These are phyloP conservation scores for Eremothecium gossypii DNA, from an alignment of 1,139 yeast species.

Conservation along the genomic window DNA sequence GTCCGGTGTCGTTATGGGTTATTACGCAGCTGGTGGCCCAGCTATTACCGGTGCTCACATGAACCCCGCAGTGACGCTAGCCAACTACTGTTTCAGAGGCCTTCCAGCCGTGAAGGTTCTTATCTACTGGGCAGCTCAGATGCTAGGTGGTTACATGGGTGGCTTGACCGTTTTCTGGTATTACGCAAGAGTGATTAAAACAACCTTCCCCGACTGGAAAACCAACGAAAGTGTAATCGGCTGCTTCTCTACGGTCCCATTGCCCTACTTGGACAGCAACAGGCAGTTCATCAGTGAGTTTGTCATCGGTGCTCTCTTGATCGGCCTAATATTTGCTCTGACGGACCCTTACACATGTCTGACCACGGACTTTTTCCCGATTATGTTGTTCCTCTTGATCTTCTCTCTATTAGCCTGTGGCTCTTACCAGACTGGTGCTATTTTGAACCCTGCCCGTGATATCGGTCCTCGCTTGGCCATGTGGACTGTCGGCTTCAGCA, in stretches of 20 bases:
- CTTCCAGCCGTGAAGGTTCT: slow-evolving; percentile 37
- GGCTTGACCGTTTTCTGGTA: slow-evolving; percentile 33
- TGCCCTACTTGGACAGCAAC: slow-evolving; percentile 33
- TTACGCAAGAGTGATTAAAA: slow-evolving; percentile 26
- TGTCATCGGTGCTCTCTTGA: slow-evolving; percentile 36
- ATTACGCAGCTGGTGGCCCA: slow-evolving; percentile 35
- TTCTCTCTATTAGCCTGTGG: slow-evolving; percentile 37
- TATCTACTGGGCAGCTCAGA: slow-evolving; percentile 34
- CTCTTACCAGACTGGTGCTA: slow-evolving; percentile 45
- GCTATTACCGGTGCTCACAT: slow-evolving; percentile 39
- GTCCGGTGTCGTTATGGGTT: slow-evolving; percentile 42
- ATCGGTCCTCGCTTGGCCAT: slow-evolving; percentile 43
- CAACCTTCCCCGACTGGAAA: slow-evolving; percentile 22
- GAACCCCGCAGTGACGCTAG: slow-evolving; percentile 36
- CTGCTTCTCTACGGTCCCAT: slow-evolving; percentile 40
- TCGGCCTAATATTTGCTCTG: slow-evolving; percentile 38
- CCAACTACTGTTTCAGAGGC: slow-evolving; percentile 35
- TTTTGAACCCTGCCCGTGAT: slow-evolving; percentile 45
- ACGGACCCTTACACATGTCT: slow-evolving; percentile 42
- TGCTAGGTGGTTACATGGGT: slow-evolving; percentile 36
- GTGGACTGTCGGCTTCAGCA: slow-evolving; percentile 37
- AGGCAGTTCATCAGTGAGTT: slow-evolving; percentile 41
- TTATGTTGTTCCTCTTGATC: slow-evolving; percentile 36
- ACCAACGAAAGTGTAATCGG: slow-evolving; percentile 25
- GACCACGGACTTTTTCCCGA: slow-evolving; percentile 37